Conservation (phyloP, 805 yeast genomes). For the Myxozyma neglecta region DNA sequence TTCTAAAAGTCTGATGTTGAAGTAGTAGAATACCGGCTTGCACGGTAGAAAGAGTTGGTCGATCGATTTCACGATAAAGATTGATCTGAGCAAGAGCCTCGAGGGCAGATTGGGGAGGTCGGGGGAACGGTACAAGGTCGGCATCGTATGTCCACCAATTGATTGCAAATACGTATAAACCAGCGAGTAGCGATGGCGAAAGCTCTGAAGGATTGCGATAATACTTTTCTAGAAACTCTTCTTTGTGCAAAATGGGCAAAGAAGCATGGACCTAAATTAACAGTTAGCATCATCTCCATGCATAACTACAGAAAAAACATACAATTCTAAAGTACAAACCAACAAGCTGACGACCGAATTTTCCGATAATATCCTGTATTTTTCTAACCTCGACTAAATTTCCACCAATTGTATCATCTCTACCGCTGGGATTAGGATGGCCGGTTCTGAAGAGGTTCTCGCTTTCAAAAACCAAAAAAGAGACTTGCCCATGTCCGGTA, state of each 20-base stretch:
- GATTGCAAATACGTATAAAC: slow-evolving; percentile 35
- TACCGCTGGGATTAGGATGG: slow-evolving; percentile 27
- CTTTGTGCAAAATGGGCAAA: slow-evolving; percentile 35
- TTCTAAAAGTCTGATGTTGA: slow-evolving; percentile 47
- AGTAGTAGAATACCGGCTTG: slow-evolving; percentile 46
- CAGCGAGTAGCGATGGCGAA: slow-evolving; percentile 34
- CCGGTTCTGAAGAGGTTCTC: slow-evolving; percentile 29
- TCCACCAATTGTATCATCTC: slow-evolving; percentile 34
- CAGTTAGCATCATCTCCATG: neutral
- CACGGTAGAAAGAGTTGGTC: slow-evolving; percentile 42
- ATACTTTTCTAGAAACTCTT: slow-evolving; percentile 35
- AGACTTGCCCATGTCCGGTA: slow-evolving; percentile 16
- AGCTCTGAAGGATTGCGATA: slow-evolving; percentile 34
- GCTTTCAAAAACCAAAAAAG: slow-evolving; percentile 34
- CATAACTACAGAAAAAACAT: neutral
- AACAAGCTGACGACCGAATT: slow-evolving; percentile 32
- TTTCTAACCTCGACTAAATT: slow-evolving; percentile 33
- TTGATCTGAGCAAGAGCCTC: slow-evolving; percentile 30
- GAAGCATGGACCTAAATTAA: slow-evolving; percentile 30
- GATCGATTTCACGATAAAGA: slow-evolving; percentile 33
- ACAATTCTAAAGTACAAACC: slow-evolving; percentile 34
- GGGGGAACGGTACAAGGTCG: slow-evolving; percentile 29
- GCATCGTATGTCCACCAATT: slow-evolving; percentile 37
- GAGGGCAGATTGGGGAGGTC: slow-evolving; percentile 29
- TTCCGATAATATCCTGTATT: slow-evolving; percentile 34